Conservation (phyloP, 73 alveolate genomes). For the Stentor coeruleus region DNA sequence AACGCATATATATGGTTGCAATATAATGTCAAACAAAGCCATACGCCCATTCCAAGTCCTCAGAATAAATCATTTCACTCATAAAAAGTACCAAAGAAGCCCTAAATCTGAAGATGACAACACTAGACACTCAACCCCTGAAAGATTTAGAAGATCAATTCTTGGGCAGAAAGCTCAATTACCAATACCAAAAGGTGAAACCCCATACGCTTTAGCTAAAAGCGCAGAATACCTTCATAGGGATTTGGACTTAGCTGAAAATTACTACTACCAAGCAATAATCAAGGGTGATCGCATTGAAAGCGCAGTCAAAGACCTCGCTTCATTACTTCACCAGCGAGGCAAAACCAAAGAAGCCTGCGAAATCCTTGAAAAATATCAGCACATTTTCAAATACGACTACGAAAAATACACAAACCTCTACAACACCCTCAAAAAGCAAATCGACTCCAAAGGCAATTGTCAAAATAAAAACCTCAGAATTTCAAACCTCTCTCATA, state of each 20-base stretch:
- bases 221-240: constrained; percentile 8
- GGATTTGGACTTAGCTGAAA: background rate
- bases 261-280: constrained; percentile 10
- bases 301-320: constrained; percentile 28
- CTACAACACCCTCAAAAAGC: constrained; percentile 21
- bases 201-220: constrained; percentile 16
- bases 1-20: no score
- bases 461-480: background rate
- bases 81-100: no score
- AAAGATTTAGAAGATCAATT: no score
- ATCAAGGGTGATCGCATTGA: background rate
- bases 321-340: constrained; percentile 15
- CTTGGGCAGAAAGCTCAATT: no score
- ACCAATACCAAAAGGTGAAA: constrained; percentile 20
- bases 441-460: constrained; percentile 25
- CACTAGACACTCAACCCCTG: no score
- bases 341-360: constrained; percentile 30
- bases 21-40: no score
- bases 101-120: no score
- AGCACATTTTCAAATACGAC: constrained; percentile 12
- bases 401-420: constrained; percentile 14
- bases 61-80: no score
- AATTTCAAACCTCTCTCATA: background rate
- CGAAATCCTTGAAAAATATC: constrained; percentile 16
- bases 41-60: no score